These are phyloP conservation scores for Pulveroboletus sp. DNA, from an alignment of 768 basidiomycete species.

Conservation along the genomic window DNA sequence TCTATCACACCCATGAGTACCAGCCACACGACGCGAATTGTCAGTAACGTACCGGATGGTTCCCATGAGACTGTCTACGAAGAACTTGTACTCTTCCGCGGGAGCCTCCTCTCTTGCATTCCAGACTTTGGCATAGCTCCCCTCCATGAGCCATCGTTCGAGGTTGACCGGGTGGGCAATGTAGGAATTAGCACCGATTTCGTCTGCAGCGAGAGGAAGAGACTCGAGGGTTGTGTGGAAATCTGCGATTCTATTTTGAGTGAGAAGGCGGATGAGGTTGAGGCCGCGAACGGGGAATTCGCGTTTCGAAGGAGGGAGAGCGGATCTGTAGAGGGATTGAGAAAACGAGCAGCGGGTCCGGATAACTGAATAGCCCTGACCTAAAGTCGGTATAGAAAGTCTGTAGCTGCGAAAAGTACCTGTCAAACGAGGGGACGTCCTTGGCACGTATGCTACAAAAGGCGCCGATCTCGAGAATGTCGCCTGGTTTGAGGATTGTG, in stretches of 20 bases:
- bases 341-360: conserved; percentile 1
- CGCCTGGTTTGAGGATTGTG: conserved; percentile 47
- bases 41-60: conserved; percentile 70
- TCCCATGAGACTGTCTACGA: conserved; percentile 88
- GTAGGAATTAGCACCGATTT: conserved; percentile 62
- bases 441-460: conserved; percentile 87
- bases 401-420: conserved; percentile 89
- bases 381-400: conserved; percentile 86
- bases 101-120: conserved; percentile 90
- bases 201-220: conserved; percentile 65
- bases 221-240: conserved; percentile 97
- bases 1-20: conserved; percentile 37
- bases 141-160: conserved; percentile 98
- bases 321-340: conserved; percentile 40
- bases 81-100: conserved; percentile 91
- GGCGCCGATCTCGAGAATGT: conserved; percentile 93
- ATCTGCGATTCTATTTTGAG: conserved; percentile 93
- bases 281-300: conserved; percentile 89
- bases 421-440: conserved; percentile 90
- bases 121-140: conserved; percentile 97
- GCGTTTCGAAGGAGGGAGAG: conserved; percentile 77
- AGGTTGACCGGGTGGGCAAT: conserved; percentile 86
- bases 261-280: conserved; percentile 90
- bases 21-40: background rate
- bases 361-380: conserved; percentile 32